Evolutionary conservation across 495 filamentous ascomycete species (phyloP).

Genomic region (Aspergillus diversus): DNA sequence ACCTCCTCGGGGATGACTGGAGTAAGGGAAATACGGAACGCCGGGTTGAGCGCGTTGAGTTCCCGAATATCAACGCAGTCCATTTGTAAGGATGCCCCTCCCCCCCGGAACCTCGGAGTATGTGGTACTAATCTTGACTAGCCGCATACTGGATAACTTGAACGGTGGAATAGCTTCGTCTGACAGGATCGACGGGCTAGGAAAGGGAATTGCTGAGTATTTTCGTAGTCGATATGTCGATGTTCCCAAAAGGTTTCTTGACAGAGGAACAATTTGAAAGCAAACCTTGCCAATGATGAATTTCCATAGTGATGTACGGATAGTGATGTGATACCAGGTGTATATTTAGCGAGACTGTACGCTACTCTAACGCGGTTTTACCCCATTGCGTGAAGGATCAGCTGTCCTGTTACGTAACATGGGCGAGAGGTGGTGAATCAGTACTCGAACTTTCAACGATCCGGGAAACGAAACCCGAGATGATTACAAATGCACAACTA

Average conservation of each 20-base stretch:
- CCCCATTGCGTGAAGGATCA: no score
- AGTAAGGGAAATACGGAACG: not conserved
- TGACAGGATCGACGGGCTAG: not conserved
- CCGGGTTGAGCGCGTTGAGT: not conserved
- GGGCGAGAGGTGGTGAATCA: no score
- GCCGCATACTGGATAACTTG: not conserved
- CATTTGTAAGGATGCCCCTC: not conserved
- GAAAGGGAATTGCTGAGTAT: not conserved
- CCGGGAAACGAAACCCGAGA: no score
- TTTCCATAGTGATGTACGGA: no score
- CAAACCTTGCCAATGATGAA: no score
- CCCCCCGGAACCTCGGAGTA: not conserved
- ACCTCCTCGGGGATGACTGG: not conserved
- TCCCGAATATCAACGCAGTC: not conserved
- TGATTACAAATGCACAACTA: no score
- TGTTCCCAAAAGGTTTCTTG: not conserved
- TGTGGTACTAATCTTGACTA: not conserved
- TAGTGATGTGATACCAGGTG: no score
- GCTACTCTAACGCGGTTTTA: no score
- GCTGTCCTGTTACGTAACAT: no score
- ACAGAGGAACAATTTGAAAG: not conserved
- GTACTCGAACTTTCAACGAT: no score
- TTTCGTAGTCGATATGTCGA: not conserved
- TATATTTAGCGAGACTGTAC: no score
- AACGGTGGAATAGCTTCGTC: not conserved